Conservation (phyloP, 2,329 filamentous ascomycete genomes). For the Aspergillus ustus region DNA sequence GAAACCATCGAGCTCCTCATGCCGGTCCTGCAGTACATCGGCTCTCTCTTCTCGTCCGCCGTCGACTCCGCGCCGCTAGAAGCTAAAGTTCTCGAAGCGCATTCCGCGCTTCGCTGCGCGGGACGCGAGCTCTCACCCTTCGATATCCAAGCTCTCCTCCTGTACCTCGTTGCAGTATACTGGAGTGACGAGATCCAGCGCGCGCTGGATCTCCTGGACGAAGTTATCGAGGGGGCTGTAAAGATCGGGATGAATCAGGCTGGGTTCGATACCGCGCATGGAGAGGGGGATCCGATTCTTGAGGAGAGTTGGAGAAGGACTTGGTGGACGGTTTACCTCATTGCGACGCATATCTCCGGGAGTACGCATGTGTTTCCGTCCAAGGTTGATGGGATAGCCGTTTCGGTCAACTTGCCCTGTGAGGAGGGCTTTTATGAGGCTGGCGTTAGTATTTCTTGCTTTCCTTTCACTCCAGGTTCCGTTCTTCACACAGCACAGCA, state of each 20-base stretch:
- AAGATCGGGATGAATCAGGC: neutral
- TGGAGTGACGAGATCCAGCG: slow-evolving; percentile 21
- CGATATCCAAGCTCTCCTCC: slow-evolving; percentile 28
- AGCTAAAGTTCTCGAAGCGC: neutral
- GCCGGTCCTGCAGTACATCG: neutral
- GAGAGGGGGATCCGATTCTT: slow-evolving; percentile 13
- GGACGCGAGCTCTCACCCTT: neutral
- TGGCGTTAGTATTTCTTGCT: too few relatives aligned
- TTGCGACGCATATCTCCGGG: slow-evolving; percentile 79
- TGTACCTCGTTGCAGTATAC: slow-evolving; percentile 27
- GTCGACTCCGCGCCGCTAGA: neutral
- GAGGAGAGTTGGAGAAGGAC: slow-evolving; percentile 52
- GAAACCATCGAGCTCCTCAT: neutral
- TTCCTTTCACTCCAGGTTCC: too few relatives aligned
- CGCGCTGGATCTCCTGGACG: slow-evolving; percentile 15
- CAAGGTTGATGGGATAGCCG: slow-evolving; percentile 24
- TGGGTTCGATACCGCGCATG: neutral
- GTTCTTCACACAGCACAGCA: too few relatives aligned
- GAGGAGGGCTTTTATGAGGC: slow-evolving; percentile 32
- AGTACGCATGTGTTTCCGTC: slow-evolving; percentile 38
- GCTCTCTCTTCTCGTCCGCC: neutral
- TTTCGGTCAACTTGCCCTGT: slow-evolving; percentile 32
- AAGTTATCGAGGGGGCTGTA: slow-evolving; percentile 7
- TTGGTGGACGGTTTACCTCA: slow-evolving; percentile 59
- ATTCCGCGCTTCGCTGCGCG: neutral